Conservation (phyloP, 202 grass and related monocot species). For the Dendrocalamus latiflorus region DNA sequence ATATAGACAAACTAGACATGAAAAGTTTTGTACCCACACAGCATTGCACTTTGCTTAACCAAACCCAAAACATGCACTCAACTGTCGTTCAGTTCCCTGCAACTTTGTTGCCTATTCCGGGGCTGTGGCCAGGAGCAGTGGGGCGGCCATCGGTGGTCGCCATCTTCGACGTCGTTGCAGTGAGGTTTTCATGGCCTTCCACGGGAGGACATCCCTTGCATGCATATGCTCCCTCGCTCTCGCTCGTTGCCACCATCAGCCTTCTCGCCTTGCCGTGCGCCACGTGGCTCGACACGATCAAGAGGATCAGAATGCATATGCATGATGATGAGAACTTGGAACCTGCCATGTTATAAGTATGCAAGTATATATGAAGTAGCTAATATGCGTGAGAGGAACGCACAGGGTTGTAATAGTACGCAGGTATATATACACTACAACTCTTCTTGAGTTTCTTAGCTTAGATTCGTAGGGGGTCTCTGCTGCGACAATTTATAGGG, state of each 20-base stretch:
- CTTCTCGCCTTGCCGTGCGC: slow-evolving; percentile 22
- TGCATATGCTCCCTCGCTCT: background rate
- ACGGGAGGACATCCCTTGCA: background rate
- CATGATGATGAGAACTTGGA: slow-evolving; percentile 8
- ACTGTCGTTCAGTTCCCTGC: slow-evolving; percentile 14
- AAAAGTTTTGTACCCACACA: background rate
- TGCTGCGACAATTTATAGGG: slow-evolving; percentile 30
- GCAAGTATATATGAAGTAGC: background rate
- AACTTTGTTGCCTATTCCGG: slow-evolving; percentile 52
- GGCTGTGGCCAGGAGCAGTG: slow-evolving; percentile 58
- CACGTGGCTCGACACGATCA: slow-evolving; percentile 17
- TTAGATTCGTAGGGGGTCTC: background rate
- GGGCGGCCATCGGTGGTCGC: slow-evolving; percentile 32
- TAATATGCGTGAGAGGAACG: background rate
- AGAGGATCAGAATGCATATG: slow-evolving; percentile 33
- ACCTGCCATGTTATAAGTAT: slow-evolving; percentile 35
- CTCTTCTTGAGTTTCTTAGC: background rate
- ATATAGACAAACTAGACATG: background rate
- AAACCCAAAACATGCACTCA: background rate
- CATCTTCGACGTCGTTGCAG: background rate
- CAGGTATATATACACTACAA: background rate
- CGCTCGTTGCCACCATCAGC: slow-evolving; percentile 3
- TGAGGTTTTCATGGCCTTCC: background rate
- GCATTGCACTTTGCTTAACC: background rate
- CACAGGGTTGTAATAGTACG: background rate